Base-by-base conservation (phyloP, 331 rosid species). In the Quercus lobata region DNA sequence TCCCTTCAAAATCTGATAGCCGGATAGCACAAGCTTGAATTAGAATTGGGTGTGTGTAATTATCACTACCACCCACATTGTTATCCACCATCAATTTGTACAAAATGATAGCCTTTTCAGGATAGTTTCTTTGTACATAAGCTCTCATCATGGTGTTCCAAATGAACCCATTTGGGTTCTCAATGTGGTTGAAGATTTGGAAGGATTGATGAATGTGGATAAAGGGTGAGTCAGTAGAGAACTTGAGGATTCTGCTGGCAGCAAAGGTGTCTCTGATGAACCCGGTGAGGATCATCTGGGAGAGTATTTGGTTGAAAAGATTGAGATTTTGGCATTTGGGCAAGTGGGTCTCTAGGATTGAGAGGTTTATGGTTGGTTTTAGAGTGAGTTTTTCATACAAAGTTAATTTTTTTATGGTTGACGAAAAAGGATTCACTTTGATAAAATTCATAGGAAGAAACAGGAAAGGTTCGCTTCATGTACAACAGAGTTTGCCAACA, bases 101-200 rank as follows among this genome's bases (percentile, higher is more conserved):
- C 16, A 88, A 37, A 77, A 2, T 22, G 6, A 88, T 10, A 77
- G 87, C 83, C 72, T 75, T 71, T 57, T 72, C 84, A 44, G 88
- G 88, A n/a, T 68, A 68, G 57, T 77, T 79, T 77, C 81, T 79
- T 25, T 86, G 88, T 49, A 81, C 69, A 49, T 80, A 86, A 5
- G 92, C 84, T 27, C 86, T 87, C 88, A 88, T 90, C 89, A 90
- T 82, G 25, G 87, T 86, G 69, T 90, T 90, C 92, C 92, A 90
- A 58, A 79, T 88, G 74, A 86, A 90, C 65, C 85, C 87, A 83
- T 86, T 90, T 25, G 89, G 53, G 77, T 78, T 79, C 82, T 88
- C 90, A 65, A 90, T 79, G 46, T 37, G 79, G 29, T 58, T 80
- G 79, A 90, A 86, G 71, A 90, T 73, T 61, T 76, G 74, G 5